These are phyloP conservation scores for Omphalotus olearius DNA, from an alignment of 1,284 basidiomycete genomes.

Conservation along the genomic window DNA sequence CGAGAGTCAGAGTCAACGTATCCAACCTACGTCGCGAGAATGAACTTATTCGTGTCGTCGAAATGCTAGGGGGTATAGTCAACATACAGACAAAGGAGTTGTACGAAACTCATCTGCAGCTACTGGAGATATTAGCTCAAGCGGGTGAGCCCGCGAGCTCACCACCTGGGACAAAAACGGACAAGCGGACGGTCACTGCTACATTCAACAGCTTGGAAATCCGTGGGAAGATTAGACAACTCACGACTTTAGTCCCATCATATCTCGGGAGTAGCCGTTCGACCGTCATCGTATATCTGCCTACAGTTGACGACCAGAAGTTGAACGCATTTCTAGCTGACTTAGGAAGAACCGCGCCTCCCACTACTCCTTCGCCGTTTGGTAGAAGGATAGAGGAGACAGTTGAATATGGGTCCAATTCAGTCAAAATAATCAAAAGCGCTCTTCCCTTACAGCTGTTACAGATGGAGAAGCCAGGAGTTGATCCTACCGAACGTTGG, in stretches of 20 bases:
- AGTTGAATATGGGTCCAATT: constrained; percentile 43
- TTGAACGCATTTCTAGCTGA: constrained; percentile 51
- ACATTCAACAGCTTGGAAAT: constrained; percentile 59
- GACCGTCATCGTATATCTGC: constrained; percentile 58
- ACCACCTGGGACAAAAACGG: constrained; percentile 60
- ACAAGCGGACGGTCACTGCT: constrained; percentile 64
- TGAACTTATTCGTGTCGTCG: constrained; percentile 62
- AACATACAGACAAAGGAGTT: constrained; percentile 66
- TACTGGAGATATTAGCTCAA: constrained; percentile 50
- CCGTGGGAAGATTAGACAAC: constrained; percentile 58
- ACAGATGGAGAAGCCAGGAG: constrained; percentile 37
- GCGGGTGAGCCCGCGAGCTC: constrained; percentile 65
- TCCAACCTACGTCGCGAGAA: constrained; percentile 74
- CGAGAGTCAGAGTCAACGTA: constrained; percentile 54
- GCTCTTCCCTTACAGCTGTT: constrained; percentile 37
- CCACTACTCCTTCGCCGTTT: constrained; percentile 26
- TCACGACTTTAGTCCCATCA: constrained; percentile 54
- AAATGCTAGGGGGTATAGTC: constrained; percentile 57
- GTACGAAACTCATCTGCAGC: constrained; percentile 54
- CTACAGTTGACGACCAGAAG: constrained; percentile 43
- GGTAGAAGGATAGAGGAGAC: constrained; percentile 46
- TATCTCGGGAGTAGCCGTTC: constrained; percentile 50
- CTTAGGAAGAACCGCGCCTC: constrained; percentile 35
- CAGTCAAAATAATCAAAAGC: constrained; percentile 21
- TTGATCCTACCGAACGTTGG: constrained; percentile 36